These are phyloP conservation scores for Ormosia emarginata DNA, from an alignment of 306 rosid species.

Conservation along the genomic window DNA sequence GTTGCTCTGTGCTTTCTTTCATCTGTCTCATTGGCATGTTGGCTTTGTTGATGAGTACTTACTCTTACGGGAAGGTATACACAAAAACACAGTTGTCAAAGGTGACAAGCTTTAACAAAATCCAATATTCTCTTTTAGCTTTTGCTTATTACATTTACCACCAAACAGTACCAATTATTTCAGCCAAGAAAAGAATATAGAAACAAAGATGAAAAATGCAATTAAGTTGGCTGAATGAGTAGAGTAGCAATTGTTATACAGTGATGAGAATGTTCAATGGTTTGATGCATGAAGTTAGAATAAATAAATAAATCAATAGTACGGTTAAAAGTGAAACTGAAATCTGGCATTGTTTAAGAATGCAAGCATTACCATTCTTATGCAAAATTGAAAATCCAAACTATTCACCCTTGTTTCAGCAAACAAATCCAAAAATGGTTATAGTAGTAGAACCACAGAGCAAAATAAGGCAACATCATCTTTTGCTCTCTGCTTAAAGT, in stretches of 20 bases:
- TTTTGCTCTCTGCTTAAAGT: constrained; percentile 22
- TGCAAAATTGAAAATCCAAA: constrained; percentile 37
- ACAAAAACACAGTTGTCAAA: constrained; percentile 19
- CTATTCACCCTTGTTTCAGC: too few species aligned
- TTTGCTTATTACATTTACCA: constrained; percentile 34
- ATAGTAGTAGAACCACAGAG: constrained; percentile 22
- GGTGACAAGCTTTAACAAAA: constrained; percentile 32
- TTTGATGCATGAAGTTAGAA: constrained; percentile 32
- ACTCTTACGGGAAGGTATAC: constrained; percentile 14
- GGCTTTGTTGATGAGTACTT: constrained; percentile 9
- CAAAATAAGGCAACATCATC: constrained; percentile 3
- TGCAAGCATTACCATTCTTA: constrained; percentile 49
- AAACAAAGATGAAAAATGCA: constrained; percentile 38
- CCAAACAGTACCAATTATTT: constrained; percentile 37
- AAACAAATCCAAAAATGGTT: constrained; percentile 24
- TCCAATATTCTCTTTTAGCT: constrained; percentile 33
- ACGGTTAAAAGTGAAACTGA: constrained; percentile 30
- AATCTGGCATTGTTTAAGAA: constrained; percentile 36
- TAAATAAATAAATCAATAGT: background rate
- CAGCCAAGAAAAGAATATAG: constrained; percentile 24
- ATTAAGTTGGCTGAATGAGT: constrained; percentile 41
- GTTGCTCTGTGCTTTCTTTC: constrained; percentile 96
- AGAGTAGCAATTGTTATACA: constrained; percentile 21
- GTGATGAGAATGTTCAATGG: constrained; percentile 34
- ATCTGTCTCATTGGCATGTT: constrained; percentile 91